Conservation (phyloP, 768 basidiomycete species). For the Tulasnella calospora region DNA sequence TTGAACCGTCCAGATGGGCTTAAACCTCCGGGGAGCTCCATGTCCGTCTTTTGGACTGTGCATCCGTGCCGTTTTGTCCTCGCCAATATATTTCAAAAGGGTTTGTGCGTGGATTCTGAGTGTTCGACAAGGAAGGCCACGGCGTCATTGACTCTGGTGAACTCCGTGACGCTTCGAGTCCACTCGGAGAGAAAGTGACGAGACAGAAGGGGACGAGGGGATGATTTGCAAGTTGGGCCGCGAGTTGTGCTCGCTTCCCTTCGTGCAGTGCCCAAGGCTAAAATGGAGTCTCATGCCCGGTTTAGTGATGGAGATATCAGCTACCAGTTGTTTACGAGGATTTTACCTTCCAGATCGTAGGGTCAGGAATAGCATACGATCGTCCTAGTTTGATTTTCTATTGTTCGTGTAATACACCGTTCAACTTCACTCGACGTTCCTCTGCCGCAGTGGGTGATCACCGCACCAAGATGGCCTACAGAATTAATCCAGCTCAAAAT, state of each 20-base stretch:
- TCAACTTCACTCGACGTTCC: not conserved
- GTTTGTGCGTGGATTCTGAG: slow-evolving; percentile 98
- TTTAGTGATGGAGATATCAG: slow-evolving; percentile 91
- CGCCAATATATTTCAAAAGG: slow-evolving; percentile 59
- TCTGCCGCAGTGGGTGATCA: not conserved
- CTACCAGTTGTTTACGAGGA: slow-evolving; percentile 94
- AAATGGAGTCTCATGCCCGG: not conserved
- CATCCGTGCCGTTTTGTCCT: not conserved
- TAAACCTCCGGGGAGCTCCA: slow-evolving; percentile 89
- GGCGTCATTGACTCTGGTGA: slow-evolving; percentile 86
- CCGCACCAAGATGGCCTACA: not conserved
- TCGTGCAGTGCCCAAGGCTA: not conserved
- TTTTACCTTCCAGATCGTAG: slow-evolving; percentile 81
- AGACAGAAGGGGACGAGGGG: slow-evolving; percentile 96
- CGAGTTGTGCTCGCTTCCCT: slow-evolving; percentile 41
- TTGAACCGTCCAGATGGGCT: slow-evolving; percentile 94
- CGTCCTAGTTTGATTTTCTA: not conserved
- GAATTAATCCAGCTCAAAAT: not conserved
- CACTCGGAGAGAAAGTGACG: slow-evolving; percentile 98
- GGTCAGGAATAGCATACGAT: not conserved
- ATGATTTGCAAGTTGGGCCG: slow-evolving; percentile 86
- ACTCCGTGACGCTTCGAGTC: slow-evolving; percentile 86
- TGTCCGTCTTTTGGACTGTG: not conserved
- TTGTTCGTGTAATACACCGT: not conserved
- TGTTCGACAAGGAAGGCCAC: slow-evolving; percentile 94